phyloP scores from a whole-genome alignment of 345 rosid genomes.

The Gossypium herbaceum region DNA sequence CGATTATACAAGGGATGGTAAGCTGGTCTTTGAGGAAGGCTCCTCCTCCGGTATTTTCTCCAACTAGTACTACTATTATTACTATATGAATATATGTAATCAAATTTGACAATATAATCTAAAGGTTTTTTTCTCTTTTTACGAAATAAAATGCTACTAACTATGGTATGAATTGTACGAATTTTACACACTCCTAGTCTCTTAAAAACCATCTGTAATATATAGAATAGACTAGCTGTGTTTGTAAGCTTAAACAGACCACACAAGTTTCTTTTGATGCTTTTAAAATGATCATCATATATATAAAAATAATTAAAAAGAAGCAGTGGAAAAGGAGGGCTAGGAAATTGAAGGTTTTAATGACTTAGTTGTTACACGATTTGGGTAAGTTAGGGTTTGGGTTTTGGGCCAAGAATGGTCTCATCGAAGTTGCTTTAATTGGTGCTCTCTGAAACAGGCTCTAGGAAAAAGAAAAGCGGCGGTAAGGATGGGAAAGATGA shows the following conservation, averaged over 20 bases:
- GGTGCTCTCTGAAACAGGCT: slow-evolving; percentile 32
- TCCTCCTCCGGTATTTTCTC: slow-evolving; percentile 54
- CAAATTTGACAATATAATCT: background rate
- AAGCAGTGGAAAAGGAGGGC: background rate
- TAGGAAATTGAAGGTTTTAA: background rate
- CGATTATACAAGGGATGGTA: slow-evolving; percentile 57
- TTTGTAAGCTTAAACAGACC: background rate
- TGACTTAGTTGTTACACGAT: slow-evolving; percentile 1
- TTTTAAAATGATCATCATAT: slow-evolving; percentile 9
- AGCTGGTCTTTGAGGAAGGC: slow-evolving; percentile 50
- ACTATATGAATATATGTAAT: background rate
- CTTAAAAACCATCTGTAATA: background rate
- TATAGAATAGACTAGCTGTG: background rate
- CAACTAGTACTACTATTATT: background rate
- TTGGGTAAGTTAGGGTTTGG: slow-evolving; percentile 31
- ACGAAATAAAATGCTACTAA: background rate
- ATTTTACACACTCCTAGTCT: background rate
- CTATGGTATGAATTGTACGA: background rate
- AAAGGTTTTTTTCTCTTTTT: background rate
- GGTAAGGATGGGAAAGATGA: slow-evolving; percentile 80
- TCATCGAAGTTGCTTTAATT: slow-evolving; percentile 38
- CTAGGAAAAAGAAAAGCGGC: slow-evolving; percentile 60
- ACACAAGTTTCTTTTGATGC: background rate
- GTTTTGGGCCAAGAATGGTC: slow-evolving; percentile 32
- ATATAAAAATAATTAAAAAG: background rate